Evolutionary conservation across 257 asterid genomes (phyloP).

Genomic region (Cinchona pubescens): DNA sequence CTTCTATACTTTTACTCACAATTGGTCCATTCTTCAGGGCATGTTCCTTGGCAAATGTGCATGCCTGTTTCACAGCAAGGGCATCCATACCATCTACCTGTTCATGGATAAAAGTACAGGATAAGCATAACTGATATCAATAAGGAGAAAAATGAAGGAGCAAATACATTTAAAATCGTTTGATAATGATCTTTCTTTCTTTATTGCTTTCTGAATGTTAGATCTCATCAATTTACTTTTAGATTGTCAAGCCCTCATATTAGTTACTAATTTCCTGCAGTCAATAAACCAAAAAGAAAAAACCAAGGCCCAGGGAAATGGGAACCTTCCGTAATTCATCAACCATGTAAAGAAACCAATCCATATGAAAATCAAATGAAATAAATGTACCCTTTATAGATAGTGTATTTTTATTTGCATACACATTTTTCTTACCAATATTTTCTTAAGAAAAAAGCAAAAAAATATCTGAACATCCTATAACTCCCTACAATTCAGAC

Average conservation of each 20-base stretch:
- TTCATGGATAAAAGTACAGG: neutral
- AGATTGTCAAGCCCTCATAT: neutral
- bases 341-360: neutral
- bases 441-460: neutral
- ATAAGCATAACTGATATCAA: neutral
- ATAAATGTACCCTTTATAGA: neutral
- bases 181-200: neutral
- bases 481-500: neutral
- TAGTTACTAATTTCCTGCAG: neutral
- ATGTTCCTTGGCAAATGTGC: conserved; percentile 93
- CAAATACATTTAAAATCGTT: neutral
- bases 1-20: conserved; percentile 47
- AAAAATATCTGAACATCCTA: neutral
- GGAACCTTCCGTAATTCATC: neutral
- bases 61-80: conserved; percentile 94
- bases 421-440: neutral
- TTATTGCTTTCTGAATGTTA: neutral
- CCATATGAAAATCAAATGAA: neutral
- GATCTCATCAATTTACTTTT: neutral
- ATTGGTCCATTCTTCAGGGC: conserved; percentile 94
- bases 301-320: neutral
- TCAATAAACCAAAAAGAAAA: neutral
- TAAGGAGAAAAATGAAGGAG: neutral
- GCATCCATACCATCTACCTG: conserved; percentile 99
- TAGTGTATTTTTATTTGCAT: neutral